phyloP scores from a whole-genome alignment of 169 alveolate species.

The Fabrea salina region DNA sequence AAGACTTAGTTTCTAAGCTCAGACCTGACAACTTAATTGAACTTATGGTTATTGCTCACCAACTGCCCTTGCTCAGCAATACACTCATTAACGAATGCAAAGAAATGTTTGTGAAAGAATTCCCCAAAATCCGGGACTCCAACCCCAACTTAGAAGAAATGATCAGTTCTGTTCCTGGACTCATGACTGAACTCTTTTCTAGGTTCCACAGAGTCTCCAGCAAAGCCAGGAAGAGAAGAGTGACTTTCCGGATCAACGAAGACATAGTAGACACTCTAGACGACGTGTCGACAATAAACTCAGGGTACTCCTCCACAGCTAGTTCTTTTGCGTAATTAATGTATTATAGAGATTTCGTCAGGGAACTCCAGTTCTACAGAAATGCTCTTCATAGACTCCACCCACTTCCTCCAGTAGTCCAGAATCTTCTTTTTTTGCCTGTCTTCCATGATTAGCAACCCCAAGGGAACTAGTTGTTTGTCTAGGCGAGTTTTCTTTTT shows the following conservation, averaged over 20 bases:
- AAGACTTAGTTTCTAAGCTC: conserved; percentile 22
- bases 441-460: too few relatives aligned
- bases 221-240: conserved; percentile 4
- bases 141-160: conserved; percentile 22
- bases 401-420: too few relatives aligned
- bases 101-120: conserved; percentile 21
- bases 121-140: neutral
- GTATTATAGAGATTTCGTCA: too few relatives aligned
- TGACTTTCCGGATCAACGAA: conserved; percentile 20
- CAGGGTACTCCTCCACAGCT: conserved; percentile 32
- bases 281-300: neutral
- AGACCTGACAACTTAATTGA: neutral
- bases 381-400: too few relatives aligned
- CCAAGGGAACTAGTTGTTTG: too few relatives aligned
- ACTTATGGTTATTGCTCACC: neutral
- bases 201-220: neutral
- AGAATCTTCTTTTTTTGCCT: too few relatives aligned
- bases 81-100: conserved; percentile 6
- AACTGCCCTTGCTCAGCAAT: neutral
- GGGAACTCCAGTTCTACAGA: too few relatives aligned
- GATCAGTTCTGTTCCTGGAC: conserved; percentile 22
- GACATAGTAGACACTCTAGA: conserved; percentile 25
- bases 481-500: too few relatives aligned
- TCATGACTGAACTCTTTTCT: conserved; percentile 14
- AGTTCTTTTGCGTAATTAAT: neutral